Percentiles rank a stretch among this genome's conserved stretches.
These are phyloP conservation scores for Mycena citricolor DNA, from an alignment of 1,284 basidiomycete species.

Conservation along the genomic window DNA sequence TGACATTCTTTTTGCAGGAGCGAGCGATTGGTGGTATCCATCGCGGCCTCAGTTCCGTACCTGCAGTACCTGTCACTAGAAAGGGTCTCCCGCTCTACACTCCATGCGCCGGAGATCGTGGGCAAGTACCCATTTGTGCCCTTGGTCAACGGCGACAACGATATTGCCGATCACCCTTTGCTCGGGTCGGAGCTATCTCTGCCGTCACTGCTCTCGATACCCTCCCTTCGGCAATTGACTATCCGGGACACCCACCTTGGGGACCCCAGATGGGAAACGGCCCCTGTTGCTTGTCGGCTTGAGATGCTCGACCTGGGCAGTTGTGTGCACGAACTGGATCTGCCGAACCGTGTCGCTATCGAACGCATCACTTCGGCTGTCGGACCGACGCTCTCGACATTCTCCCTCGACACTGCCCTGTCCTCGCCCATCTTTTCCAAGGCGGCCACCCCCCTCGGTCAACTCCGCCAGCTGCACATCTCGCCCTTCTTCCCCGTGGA, in stretches of 20 bases:
- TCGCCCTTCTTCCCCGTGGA: constrained; percentile 62
- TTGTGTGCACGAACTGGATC: constrained; percentile 53
- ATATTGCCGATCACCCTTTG: constrained; percentile 56
- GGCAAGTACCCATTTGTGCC: constrained; percentile 57
- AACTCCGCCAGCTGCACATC: constrained; percentile 56
- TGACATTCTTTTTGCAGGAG: constrained; percentile 58
- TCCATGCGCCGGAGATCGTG: constrained; percentile 57
- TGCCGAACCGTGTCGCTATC: constrained; percentile 52
- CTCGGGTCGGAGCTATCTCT: constrained; percentile 59
- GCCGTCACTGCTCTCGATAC: constrained; percentile 62
- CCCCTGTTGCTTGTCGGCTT: constrained; percentile 48
- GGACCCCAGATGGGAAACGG: constrained; percentile 53
- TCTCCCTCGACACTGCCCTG: constrained; percentile 53
- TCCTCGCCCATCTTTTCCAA: constrained; percentile 46
- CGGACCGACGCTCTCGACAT: constrained; percentile 52
- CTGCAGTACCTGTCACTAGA: constrained; percentile 59
- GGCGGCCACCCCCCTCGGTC: constrained; percentile 48
- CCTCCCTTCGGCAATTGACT: constrained; percentile 57
- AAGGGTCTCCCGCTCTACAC: constrained; percentile 60
- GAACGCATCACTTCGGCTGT: constrained; percentile 60
- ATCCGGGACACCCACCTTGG: constrained; percentile 73
- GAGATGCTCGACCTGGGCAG: constrained; percentile 60
- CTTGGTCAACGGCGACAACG: constrained; percentile 53
- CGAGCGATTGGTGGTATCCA: constrained; percentile 67
- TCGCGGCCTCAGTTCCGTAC: constrained; percentile 58